phyloP scores from a whole-genome alignment of 345 rosid species.

The Chamaenerion angustifolium region DNA sequence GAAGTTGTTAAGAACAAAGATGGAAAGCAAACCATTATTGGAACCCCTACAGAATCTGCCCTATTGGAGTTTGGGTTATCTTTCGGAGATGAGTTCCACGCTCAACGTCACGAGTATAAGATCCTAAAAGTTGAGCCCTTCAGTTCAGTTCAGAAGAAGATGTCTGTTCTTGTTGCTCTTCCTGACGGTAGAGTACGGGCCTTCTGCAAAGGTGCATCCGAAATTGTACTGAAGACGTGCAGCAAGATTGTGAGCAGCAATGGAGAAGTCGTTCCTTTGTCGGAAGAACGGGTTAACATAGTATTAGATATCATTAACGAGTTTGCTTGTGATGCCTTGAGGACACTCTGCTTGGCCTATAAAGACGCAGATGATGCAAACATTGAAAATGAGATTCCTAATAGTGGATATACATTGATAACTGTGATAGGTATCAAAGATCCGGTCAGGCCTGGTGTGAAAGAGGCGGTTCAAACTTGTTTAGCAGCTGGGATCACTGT shows the following conservation, averaged over 20 bases:
- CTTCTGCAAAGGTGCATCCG: conserved; percentile 95
- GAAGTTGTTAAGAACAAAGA: conserved; percentile 73
- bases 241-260: conserved; percentile 41
- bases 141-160: conserved; percentile 79
- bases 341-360: conserved; percentile 79
- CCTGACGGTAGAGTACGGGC: conserved; percentile 53
- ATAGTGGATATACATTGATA: conserved; percentile 47
- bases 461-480: conserved; percentile 75
- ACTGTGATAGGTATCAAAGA: conserved; percentile 82
- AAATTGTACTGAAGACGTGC: conserved; percentile 72
- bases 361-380: conserved; percentile 40
- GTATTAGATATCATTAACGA: conserved; percentile 40
- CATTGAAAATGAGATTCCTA: conserved; percentile 36
- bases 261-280: conserved; percentile 42
- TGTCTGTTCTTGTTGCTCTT: conserved; percentile 73
- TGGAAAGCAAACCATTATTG: conserved; percentile 50
- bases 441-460: conserved; percentile 91
- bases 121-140: conserved; percentile 76
- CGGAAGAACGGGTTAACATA: conserved; percentile 35
- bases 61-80: conserved; percentile 72
- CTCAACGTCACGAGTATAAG: conserved; percentile 36
- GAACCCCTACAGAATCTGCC: conserved; percentile 90
- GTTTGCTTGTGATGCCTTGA: conserved; percentile 65
- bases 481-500: conserved; percentile 83
- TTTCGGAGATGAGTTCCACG: conserved; percentile 52